Evolutionary conservation across 2,329 filamentous ascomycete species (phyloP).

Genomic region (Penicillium sp.): DNA sequence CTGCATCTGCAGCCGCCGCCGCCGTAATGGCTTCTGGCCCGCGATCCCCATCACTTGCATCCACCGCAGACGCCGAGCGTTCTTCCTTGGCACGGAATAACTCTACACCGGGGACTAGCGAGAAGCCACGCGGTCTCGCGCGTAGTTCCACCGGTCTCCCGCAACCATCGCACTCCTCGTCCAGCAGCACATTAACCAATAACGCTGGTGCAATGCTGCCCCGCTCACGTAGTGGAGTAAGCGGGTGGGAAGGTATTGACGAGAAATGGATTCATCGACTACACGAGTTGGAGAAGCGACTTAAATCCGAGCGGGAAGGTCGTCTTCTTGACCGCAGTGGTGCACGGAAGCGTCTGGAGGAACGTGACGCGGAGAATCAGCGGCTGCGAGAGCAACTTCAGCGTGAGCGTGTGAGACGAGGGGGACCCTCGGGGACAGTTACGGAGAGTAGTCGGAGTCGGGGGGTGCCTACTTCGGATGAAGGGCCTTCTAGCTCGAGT

Average conservation of each 20-base stretch:
- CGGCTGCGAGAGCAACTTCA: slow-evolving; percentile 71
- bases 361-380: slow-evolving; percentile 75
- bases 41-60: slow-evolving; percentile 33
- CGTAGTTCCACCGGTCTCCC: slow-evolving; percentile 44
- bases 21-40: slow-evolving; percentile 35
- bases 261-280: slow-evolving; percentile 81
- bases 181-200: slow-evolving; percentile 40
- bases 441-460: slow-evolving; percentile 30
- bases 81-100: slow-evolving; percentile 62
- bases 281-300: slow-evolving; percentile 82
- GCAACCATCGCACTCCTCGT: slow-evolving; percentile 43
- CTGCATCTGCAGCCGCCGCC: slow-evolving; percentile 50
- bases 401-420: slow-evolving; percentile 56
- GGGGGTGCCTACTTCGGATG: slow-evolving; percentile 32
- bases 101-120: slow-evolving; percentile 55
- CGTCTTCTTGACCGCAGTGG: slow-evolving; percentile 82
- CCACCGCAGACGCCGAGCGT: slow-evolving; percentile 40
- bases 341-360: slow-evolving; percentile 78
- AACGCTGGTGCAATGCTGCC: slow-evolving; percentile 36
- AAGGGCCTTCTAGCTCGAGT: slow-evolving; percentile 45
- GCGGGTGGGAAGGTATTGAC: slow-evolving; percentile 60
- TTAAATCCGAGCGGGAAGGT: slow-evolving; percentile 89
- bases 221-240: slow-evolving; percentile 32
- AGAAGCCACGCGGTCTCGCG: slow-evolving; percentile 33
- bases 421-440: slow-evolving; percentile 30